A percentile compares a stretch with the other conserved stretches of the same genome.
phyloP scores from a whole-genome alignment of 805 yeast species.

The Starmerella powellii region DNA sequence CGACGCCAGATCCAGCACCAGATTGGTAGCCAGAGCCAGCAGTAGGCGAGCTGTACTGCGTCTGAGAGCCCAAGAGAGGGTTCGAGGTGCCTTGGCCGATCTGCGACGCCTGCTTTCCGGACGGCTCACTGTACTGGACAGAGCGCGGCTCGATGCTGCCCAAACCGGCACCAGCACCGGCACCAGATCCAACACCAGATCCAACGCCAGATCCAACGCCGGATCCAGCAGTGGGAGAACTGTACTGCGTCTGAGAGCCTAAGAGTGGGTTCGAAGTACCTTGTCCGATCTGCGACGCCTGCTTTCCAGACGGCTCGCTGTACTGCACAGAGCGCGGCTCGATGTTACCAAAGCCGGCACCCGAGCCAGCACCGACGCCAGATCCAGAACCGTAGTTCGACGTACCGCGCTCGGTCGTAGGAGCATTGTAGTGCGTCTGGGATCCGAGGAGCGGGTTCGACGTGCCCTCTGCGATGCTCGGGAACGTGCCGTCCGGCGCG shows the following conservation, averaged over 20 bases:
- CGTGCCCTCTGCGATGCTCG: conserved; percentile 5
- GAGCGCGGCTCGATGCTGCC: too few species aligned
- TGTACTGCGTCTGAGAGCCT: conserved; percentile 7
- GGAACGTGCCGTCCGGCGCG: neutral
- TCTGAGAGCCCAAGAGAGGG: conserved; percentile 9
- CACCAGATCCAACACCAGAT: neutral
- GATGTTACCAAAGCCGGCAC: too few species aligned
- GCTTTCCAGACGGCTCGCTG: conserved; percentile 1
- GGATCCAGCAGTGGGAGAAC: conserved; percentile 3
- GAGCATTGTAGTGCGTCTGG: neutral
- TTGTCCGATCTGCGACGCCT: conserved; percentile 5
- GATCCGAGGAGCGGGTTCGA: conserved; percentile 1
- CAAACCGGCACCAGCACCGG: too few species aligned
- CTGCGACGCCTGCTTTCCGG: neutral
- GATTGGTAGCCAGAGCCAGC: too few species aligned
- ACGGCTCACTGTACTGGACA: conserved; percentile 5
- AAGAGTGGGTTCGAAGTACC: conserved; percentile 8
- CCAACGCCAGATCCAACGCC: too few species aligned
- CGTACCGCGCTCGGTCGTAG: too few species aligned
- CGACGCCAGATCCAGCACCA: neutral
- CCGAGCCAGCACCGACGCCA: too few species aligned
- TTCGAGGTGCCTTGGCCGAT: neutral
- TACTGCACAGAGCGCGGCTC: conserved; percentile 6
- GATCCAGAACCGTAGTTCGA: neutral
- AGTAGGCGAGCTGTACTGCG: conserved; percentile 6